phyloP scores from a whole-genome alignment of 108 stramenopile genomes.

The Cyclotella cryptica region DNA sequence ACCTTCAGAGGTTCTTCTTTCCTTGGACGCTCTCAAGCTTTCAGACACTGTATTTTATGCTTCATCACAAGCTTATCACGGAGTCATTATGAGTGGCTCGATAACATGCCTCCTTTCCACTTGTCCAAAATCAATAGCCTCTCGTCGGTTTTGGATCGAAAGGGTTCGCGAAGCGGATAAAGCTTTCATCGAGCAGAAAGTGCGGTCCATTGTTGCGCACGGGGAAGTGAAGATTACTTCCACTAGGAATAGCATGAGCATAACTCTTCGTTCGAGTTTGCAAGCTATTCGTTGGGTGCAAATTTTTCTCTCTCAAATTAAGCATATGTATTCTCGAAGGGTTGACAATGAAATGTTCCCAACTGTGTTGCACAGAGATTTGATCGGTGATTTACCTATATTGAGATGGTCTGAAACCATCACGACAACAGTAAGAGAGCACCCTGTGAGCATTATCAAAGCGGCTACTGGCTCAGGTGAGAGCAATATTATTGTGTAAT shows the following conservation, averaged over 20 bases:
- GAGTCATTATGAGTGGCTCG: conserved; percentile 4
- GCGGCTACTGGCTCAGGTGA: background rate
- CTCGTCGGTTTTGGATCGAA: background rate
- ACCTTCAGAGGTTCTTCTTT: background rate
- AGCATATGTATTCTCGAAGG: background rate
- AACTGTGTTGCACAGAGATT: background rate
- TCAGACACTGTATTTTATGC: background rate
- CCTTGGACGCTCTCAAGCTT: background rate
- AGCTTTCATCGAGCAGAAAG: background rate
- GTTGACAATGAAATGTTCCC: background rate
- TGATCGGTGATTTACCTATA: background rate
- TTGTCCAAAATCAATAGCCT: background rate
- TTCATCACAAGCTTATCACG: background rate
- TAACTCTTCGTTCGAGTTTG: background rate
- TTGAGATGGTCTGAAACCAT: background rate
- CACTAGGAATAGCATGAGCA: background rate
- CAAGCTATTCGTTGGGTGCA: background rate
- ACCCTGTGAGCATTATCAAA: background rate
- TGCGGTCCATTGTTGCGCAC: background rate
- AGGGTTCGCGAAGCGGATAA: background rate
- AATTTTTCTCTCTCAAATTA: background rate
- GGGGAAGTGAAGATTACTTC: background rate
- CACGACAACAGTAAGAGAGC: background rate
- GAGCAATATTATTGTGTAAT: background rate
- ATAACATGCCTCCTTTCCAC: background rate